Percentiles rank a stretch among this genome's conserved stretches.
Conservation (phyloP, 495 filamentous ascomycete species). For the Aspergillus asperescens region DNA sequence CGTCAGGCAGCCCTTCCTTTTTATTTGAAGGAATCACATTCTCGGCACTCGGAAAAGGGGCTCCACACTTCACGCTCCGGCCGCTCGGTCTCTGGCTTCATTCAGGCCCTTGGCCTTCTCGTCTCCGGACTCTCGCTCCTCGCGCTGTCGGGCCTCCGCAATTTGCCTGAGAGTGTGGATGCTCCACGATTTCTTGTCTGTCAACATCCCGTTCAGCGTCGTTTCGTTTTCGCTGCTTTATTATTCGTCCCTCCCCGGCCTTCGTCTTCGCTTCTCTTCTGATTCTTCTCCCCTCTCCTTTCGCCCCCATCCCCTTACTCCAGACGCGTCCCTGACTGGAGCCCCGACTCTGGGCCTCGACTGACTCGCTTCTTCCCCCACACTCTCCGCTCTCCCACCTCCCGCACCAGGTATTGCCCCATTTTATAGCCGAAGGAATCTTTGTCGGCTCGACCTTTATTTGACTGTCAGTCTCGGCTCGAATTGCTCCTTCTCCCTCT, state of each 20-base stretch:
- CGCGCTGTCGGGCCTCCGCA: constrained; percentile 18
- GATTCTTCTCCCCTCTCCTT: constrained; percentile 1
- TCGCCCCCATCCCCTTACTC: constrained; percentile 10
- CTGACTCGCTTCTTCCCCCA: constrained; percentile 35
- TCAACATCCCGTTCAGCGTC: constrained; percentile 2
- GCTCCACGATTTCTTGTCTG: constrained; percentile 18
- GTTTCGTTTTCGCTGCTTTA: constrained; percentile 1
- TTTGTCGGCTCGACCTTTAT: neutral
- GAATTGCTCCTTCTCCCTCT: constrained; percentile 1
- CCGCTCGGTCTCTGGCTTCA: constrained; percentile 18
- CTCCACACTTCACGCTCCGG: constrained; percentile 18
- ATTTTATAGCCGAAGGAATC: neutral
- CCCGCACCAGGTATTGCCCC: constrained; percentile 4
- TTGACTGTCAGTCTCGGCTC: neutral
- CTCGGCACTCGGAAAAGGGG: constrained; percentile 25
- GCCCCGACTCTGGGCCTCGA: constrained; percentile 28
- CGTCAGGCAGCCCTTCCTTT: too few relatives aligned
- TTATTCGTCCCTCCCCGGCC: neutral
- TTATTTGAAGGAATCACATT: constrained; percentile 17
- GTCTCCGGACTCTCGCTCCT: constrained; percentile 20
- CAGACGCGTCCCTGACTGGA: constrained; percentile 23
- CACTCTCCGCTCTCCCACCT: constrained; percentile 28
- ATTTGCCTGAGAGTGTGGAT: too few relatives aligned
- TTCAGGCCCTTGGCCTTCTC: neutral
- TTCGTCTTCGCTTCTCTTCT: neutral